Evolutionary conservation across 805 yeast species (phyloP), one percentile per base, ranked within the genome.

Genomic region (Ogataea parapolymorpha): DNA sequence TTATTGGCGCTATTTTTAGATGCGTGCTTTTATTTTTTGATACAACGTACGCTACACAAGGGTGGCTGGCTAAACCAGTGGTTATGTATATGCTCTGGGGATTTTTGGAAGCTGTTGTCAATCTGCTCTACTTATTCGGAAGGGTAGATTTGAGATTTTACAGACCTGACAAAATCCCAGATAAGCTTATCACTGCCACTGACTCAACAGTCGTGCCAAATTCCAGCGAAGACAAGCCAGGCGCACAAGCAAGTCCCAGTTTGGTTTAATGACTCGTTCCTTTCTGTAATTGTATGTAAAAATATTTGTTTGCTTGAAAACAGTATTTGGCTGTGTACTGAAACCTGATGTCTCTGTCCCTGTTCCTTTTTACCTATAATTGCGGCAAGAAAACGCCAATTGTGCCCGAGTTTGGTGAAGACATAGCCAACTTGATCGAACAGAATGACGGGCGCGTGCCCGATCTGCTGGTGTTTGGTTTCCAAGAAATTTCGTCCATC

Each of bases 141-240:
- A 74, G 95, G 59, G 77, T 81, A 37, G 93, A 85, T 59, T 68
- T 85, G 54, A 72, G 93, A 59, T 85, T 85, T 65, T 85, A 85
- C 71, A 79, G 85, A 62, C 91, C 93, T 13, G 90, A 83, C 42
- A 30, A 29, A 3, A 32, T 61, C 11, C 26, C 54, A 6, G 35
- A 41, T 7, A 41, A 35, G 28, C 18, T 10, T 1, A 24, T 26
- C 10, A 10, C 29, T 5, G 18, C 13, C 22, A 32, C 13, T 26
- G 16, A 26, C 16, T 10, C 34, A 3, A 16, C 10, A 12, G 26
- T 7, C 11, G 16, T 15, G 17, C 14, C 10, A 16, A 30, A 11
- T 31, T 18, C 25, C 6, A 29, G 30, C 5, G 42, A 33, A 22
- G 37, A 33, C 15, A 39, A 33, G 22, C 11, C 34, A 16, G 38